Conservation (phyloP, 768 basidiomycete species). For the Gloeopeniophorella convolvens region DNA sequence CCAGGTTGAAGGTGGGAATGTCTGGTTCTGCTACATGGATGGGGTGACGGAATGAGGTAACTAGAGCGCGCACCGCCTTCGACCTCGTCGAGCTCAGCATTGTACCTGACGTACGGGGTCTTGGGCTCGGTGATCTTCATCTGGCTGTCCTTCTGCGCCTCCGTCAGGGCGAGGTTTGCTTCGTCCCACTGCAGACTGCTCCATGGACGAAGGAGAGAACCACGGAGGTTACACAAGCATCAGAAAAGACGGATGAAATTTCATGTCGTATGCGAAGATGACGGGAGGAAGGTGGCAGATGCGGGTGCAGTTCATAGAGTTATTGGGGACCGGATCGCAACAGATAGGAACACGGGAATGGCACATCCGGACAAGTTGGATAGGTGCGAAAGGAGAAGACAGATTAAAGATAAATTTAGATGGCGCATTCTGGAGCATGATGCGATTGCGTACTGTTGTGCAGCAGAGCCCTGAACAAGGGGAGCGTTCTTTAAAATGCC, state of each 20-base stretch:
- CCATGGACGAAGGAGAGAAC: constrained; percentile 14
- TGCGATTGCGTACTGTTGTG: constrained; percentile 41
- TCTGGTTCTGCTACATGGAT: constrained; percentile 38
- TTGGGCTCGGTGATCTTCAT: constrained; percentile 99
- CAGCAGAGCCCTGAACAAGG: constrained; percentile 34
- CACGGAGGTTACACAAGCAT: background rate
- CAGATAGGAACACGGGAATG: constrained; percentile 13
- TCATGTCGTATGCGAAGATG: background rate
- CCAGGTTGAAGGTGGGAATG: constrained; percentile 73
- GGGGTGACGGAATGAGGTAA: background rate
- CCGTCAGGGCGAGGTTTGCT: constrained; percentile 85
- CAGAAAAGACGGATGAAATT: background rate
- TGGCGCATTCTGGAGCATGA: background rate
- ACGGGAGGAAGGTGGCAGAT: background rate
- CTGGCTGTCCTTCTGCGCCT: constrained; percentile 89
- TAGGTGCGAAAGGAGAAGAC: background rate
- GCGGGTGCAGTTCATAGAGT: background rate
- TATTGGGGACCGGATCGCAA: background rate
- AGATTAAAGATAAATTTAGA: constrained; percentile 10
- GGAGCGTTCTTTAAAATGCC: constrained; percentile 85
- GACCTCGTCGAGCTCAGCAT: constrained; percentile 75
- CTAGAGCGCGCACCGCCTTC: constrained; percentile 59
- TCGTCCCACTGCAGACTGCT: constrained; percentile 91
- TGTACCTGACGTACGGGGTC: constrained; percentile 92
- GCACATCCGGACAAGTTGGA: no score